Evolutionary conservation across 306 rosid genomes (phyloP), one percentile per base, ranked within the genome.

Genomic region (Cucurbita pepo): DNA sequence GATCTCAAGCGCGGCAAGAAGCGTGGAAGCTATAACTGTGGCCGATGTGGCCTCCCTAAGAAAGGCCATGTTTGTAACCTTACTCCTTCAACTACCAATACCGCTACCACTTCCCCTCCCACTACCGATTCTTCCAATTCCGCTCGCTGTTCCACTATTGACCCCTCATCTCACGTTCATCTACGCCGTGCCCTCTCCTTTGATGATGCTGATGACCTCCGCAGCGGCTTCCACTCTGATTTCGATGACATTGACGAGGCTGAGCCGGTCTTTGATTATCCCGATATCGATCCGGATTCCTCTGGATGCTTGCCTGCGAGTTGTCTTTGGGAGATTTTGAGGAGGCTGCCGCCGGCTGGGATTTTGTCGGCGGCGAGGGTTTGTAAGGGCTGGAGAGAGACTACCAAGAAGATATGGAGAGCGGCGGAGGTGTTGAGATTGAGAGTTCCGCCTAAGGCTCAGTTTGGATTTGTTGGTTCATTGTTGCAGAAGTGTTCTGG

Each of bases 41-140:
- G 99, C 50, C 91, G 96, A 0, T 95, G 99, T 13, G 97, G 97
- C 13, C 88, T 76, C 0, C 99, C 99, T 0, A 91, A 95, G 79
- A 91, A 88, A 50, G 99, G 99, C 14, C 97, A 95, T 56, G 50
- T 43, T 75, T 95, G 99, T 74, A 78, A 86, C 78, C 1, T 83
- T 21, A 40, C 69, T 73, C 45, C 79, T 0, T 76, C 89, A 0
- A 40, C 82, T 10, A 83, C 79, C 25, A 8, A 47, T 0, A 72
- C 89, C 0, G 30, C 82, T 8, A 83, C 79, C 19, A 75, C 85
- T 0, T 74, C 91, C 15, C 48, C 56, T 47, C 56, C 73, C 14
- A 69, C 73, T 22, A 69, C 56, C 57, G 73, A 69, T 30, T 48
- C 73, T 8, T 48, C 57, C 19, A 65, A 65, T 44, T 65, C 71